These are phyloP conservation scores for Xylariaceae sp. DNA, from an alignment of 2,329 filamentous ascomycete genomes.

Conservation along the genomic window DNA sequence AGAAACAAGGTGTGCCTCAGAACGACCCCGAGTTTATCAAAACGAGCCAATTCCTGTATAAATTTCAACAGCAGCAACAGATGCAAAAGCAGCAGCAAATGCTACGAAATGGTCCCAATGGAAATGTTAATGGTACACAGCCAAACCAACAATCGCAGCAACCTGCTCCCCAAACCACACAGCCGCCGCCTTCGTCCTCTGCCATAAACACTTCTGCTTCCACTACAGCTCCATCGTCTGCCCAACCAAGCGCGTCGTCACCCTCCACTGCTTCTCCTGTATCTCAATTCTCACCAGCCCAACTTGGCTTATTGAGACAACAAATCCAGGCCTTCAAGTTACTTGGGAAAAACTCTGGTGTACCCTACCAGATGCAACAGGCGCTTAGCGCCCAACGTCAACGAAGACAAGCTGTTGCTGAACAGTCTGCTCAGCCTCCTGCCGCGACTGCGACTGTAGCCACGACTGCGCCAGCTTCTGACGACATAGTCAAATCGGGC, in stretches of 20 bases:
- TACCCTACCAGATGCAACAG: conserved; percentile 75
- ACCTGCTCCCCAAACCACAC: conserved; percentile 26
- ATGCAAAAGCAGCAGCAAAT: conserved; percentile 53
- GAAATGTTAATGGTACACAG: conserved; percentile 47
- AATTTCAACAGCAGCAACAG: conserved; percentile 63
- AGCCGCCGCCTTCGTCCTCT: conserved; percentile 27
- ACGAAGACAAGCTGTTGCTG: conserved; percentile 55
- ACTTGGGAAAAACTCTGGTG: conserved; percentile 78
- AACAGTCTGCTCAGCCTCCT: conserved; percentile 40
- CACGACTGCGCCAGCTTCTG: conserved; percentile 34
- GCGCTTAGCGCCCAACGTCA: conserved; percentile 73
- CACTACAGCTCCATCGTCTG: conserved; percentile 33
- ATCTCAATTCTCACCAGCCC: conserved; percentile 68
- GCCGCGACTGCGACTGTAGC: conserved; percentile 33
- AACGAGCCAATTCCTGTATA: conserved; percentile 68
- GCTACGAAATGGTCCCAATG: conserved; percentile 52
- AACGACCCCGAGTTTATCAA: conserved; percentile 87
- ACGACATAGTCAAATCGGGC: conserved; percentile 27
- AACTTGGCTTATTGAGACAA: conserved; percentile 71
- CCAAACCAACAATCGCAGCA: conserved; percentile 37
- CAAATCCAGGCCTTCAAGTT: conserved; percentile 92
- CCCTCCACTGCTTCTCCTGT: conserved; percentile 28
- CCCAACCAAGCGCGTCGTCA: conserved; percentile 30
- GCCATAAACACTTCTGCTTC: conserved; percentile 4
- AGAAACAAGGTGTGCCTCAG: conserved; percentile 72